Evolutionary conservation across 2,329 filamentous ascomycete genomes (phyloP).

Genomic region (Botrytis deweyae): DNA sequence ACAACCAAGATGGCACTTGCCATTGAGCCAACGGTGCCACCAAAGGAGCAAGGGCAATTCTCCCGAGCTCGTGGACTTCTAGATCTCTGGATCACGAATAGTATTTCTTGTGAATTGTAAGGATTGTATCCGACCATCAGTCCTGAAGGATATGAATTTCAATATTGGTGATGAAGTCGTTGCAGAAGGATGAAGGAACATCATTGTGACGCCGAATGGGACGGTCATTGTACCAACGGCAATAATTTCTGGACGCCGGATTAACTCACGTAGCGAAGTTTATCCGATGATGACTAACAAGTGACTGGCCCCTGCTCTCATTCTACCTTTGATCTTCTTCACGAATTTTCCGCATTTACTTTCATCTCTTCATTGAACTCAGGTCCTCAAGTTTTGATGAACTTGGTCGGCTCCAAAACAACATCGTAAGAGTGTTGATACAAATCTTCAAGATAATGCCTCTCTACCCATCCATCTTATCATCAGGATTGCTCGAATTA

Average conservation of each 20-base stretch:
- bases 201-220: background rate
- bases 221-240: background rate
- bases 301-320: background rate
- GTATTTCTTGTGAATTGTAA: no score
- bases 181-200: background rate
- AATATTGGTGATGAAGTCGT: background rate
- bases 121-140: background rate
- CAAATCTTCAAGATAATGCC: background rate
- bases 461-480: background rate
- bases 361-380: background rate
- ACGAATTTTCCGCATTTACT: background rate
- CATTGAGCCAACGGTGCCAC: background rate
- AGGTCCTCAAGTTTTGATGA: background rate
- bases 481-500: background rate
- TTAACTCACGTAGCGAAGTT: background rate
- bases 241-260: background rate
- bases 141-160: background rate
- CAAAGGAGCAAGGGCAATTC: background rate
- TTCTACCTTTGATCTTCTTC: background rate
- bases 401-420: background rate
- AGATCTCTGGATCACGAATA: background rate
- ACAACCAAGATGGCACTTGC: conserved; percentile 4
- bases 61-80: background rate
- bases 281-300: conserved; percentile 12
- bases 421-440: background rate